phyloP scores from a whole-genome alignment of 257 asterid genomes.

The Fraxinus cuspidata region DNA sequence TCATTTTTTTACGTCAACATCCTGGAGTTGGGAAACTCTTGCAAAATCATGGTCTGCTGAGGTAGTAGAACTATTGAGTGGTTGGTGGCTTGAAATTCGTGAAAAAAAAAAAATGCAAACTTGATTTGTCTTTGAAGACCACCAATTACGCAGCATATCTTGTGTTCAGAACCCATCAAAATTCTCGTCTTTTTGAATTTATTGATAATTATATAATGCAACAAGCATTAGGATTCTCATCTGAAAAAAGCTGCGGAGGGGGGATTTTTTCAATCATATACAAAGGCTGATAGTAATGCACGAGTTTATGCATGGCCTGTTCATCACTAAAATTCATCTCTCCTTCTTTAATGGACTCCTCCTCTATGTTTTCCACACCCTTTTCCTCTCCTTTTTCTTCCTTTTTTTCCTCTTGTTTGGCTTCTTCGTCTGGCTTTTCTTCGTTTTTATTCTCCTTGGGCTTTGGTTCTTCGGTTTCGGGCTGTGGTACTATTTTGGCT shows the following conservation, averaged over 20 bases:
- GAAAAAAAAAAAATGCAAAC: background rate
- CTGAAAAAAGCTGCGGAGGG: constrained; percentile 84
- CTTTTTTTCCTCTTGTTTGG: constrained; percentile 28
- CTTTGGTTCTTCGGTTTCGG: constrained; percentile 9
- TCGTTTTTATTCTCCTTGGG: constrained; percentile 36
- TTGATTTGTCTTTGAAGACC: background rate
- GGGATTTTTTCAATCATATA: constrained; percentile 72
- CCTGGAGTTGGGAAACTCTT: background rate
- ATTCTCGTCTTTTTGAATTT: background rate
- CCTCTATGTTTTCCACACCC: too few species aligned
- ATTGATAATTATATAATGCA: constrained; percentile 39
- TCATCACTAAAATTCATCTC: constrained; percentile 26
- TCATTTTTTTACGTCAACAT: too few species aligned
- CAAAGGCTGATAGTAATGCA: constrained; percentile 61
- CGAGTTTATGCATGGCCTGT: constrained; percentile 36
- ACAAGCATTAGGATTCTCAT: constrained; percentile 93
- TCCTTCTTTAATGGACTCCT: background rate
- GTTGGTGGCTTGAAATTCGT: background rate
- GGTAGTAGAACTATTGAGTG: background rate
- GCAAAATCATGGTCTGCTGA: background rate
- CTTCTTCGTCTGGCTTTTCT: constrained; percentile 39
- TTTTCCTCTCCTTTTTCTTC: background rate
- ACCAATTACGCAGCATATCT: background rate
- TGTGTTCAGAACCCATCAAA: background rate
- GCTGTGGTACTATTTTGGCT: constrained; percentile 73